Conservation (phyloP, 2,329 filamentous ascomycete species). For the Dothistroma septosporum region DNA sequence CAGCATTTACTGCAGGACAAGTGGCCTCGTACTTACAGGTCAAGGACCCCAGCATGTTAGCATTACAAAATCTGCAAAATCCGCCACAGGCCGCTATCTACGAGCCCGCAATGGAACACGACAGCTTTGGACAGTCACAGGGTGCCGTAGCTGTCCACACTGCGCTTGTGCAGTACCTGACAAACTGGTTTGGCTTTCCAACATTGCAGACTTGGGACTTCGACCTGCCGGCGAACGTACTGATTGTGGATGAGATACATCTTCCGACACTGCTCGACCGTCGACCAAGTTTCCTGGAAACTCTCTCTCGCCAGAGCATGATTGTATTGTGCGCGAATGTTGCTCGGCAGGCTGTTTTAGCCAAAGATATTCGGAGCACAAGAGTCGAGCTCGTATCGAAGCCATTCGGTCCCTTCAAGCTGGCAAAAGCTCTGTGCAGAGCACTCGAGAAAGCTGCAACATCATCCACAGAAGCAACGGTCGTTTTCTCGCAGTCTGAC, state of each 20-base stretch:
- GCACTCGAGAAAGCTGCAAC: conserved; percentile 4
- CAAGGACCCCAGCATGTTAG: conserved; percentile 42
- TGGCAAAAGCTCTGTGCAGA: conserved; percentile 12
- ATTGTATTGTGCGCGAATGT: conserved; percentile 36
- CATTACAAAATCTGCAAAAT: conserved; percentile 41
- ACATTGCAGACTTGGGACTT: conserved; percentile 24
- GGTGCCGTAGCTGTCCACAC: conserved; percentile 21
- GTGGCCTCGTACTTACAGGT: conserved; percentile 1
- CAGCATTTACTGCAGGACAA: background rate
- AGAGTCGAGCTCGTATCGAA: conserved; percentile 20
- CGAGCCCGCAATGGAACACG: conserved; percentile 20
- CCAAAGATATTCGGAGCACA: conserved; percentile 20
- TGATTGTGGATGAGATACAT: conserved; percentile 27
- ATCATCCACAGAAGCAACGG: background rate
- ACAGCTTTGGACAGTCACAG: conserved; percentile 22
- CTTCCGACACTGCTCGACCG: conserved; percentile 19
- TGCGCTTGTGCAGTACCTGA: conserved; percentile 23
- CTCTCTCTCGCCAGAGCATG: conserved; percentile 22
- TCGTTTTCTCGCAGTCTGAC: background rate
- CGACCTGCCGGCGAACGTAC: conserved; percentile 17
- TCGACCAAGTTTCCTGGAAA: conserved; percentile 16
- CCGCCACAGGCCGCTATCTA: conserved; percentile 24
- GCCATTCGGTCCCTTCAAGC: conserved; percentile 23
- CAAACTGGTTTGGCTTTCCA: conserved; percentile 24
- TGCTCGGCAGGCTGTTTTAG: conserved; percentile 23